Conservation (phyloP, 495 filamentous ascomycete species). For the Penicillium egyptiacum region DNA sequence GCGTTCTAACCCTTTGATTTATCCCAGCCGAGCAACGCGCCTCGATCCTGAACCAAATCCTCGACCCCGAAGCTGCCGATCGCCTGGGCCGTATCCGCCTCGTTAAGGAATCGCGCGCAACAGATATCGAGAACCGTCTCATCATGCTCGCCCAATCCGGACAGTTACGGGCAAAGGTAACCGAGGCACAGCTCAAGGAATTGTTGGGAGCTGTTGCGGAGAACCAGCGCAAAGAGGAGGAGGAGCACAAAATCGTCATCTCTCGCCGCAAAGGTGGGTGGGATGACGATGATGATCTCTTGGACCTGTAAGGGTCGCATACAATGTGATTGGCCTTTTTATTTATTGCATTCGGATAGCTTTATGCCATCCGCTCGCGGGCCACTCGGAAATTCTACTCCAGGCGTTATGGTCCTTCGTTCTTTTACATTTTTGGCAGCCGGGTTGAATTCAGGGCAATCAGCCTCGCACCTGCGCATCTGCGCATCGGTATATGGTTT, state of each 20-base stretch:
- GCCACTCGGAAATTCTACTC: constrained; percentile 10
- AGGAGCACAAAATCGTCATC: constrained; percentile 81
- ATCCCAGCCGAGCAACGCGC: constrained; percentile 53
- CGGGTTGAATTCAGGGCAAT: constrained; percentile 3
- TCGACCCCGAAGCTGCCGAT: constrained; percentile 89
- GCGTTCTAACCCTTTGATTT: constrained; percentile 11
- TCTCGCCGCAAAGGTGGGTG: constrained; percentile 78
- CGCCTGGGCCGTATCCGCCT: constrained; percentile 91
- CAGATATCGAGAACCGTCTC: constrained; percentile 86
- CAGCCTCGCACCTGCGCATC: constrained; percentile 2
- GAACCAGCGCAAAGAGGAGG: constrained; percentile 56
- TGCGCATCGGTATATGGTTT: constrained; percentile 8
- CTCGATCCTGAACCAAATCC: constrained; percentile 84
- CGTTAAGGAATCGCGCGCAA: constrained; percentile 88
- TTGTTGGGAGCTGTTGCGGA: constrained; percentile 80
- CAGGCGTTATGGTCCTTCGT: constrained; percentile 19
- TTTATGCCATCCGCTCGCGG: constrained; percentile 4
- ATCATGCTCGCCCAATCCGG: constrained; percentile 87
- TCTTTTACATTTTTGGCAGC: constrained; percentile 10
- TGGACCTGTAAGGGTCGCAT: constrained; percentile 52
- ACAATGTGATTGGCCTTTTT: constrained; percentile 3
- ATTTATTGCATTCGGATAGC: constrained; percentile 12
- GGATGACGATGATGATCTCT: constrained; percentile 83
- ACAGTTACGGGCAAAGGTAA: constrained; percentile 83
- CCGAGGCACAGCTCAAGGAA: constrained; percentile 90